Evolutionary conservation across 768 basidiomycete species (phyloP).

Genomic region (Pleurotus tuber-regium): DNA sequence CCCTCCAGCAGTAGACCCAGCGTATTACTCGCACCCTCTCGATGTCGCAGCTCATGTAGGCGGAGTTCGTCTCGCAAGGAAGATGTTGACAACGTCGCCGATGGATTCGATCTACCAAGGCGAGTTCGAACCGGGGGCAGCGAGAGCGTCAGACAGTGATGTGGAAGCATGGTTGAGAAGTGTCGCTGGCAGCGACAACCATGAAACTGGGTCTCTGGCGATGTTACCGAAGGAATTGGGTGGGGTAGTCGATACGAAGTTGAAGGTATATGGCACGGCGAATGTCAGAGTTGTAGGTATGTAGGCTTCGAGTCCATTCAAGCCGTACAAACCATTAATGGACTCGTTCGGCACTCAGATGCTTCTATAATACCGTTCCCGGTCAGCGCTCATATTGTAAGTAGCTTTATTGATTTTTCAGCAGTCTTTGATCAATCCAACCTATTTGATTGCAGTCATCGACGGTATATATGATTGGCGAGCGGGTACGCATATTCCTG

Average conservation of each 20-base stretch:
- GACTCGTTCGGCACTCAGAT: slow-evolving; percentile 14
- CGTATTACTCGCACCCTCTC: slow-evolving; percentile 35
- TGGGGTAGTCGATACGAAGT: slow-evolving; percentile 32
- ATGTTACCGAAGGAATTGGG: slow-evolving; percentile 39
- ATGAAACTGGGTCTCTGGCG: slow-evolving; percentile 33
- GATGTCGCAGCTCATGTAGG: slow-evolving; percentile 30
- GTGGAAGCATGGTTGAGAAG: slow-evolving; percentile 25
- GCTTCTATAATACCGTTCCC: slow-evolving; percentile 32
- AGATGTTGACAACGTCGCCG: slow-evolving; percentile 25
- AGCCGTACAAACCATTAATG: background rate
- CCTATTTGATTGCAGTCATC: slow-evolving; percentile 15
- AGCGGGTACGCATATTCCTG: slow-evolving; percentile 17
- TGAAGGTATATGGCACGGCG: slow-evolving; percentile 32
- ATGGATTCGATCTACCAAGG: slow-evolving; percentile 25
- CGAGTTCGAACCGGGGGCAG: slow-evolving; percentile 29
- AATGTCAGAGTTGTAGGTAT: slow-evolving; percentile 33
- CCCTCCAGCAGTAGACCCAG: slow-evolving; percentile 47
- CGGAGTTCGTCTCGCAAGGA: slow-evolving; percentile 28
- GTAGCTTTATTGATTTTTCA: slow-evolving; percentile 5
- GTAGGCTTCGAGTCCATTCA: background rate
- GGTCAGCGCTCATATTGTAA: slow-evolving; percentile 28
- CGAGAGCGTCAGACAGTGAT: slow-evolving; percentile 17
- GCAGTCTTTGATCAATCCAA: background rate
- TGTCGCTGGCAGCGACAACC: slow-evolving; percentile 28
- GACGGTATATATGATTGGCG: slow-evolving; percentile 28